These are phyloP conservation scores for Epithele typhae DNA, from an alignment of 768 basidiomycete genomes.

Conservation along the genomic window DNA sequence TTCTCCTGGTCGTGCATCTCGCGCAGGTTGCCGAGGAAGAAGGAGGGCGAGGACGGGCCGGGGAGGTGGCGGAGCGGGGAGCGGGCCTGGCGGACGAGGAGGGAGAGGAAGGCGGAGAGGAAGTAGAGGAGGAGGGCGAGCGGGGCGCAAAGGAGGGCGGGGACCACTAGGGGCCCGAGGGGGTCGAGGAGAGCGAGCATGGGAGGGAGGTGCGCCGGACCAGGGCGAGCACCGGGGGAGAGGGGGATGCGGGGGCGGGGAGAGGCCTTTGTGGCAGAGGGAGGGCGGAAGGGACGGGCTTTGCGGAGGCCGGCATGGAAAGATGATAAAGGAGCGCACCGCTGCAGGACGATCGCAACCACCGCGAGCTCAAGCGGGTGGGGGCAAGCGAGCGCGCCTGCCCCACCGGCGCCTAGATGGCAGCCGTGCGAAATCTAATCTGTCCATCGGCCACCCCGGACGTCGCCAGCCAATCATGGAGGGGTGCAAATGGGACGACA, in stretches of 20 bases:
- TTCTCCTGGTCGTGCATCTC: slow-evolving; percentile 59
- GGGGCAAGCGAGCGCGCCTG: no score
- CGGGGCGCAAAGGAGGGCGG: slow-evolving; percentile 16
- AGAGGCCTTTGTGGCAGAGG: no score
- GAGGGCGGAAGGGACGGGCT: slow-evolving; percentile 7
- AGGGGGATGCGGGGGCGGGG: neutral
- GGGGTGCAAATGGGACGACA: no score
- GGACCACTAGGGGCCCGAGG: slow-evolving; percentile 6
- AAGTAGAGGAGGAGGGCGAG: slow-evolving; percentile 25
- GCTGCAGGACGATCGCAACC: neutral
- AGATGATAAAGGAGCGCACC: neutral
- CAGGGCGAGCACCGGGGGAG: neutral
- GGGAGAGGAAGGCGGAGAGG: slow-evolving; percentile 33
- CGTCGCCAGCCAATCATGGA: no score
- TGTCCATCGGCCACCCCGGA: no score
- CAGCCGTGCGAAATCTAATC: no score
- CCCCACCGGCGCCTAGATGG: no score
- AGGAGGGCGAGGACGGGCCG: slow-evolving; percentile 42
- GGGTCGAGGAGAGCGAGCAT: neutral
- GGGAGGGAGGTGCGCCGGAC: no score
- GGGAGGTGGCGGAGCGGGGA: slow-evolving; percentile 46
- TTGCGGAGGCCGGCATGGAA: slow-evolving; percentile 5
- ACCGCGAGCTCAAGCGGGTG: neutral
- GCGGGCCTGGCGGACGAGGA: slow-evolving; percentile 40
- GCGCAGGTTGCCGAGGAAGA: slow-evolving; percentile 49